Evolutionary conservation across 2,329 filamentous ascomycete genomes (phyloP).

Genomic region (Pseudonectria foliicola): DNA sequence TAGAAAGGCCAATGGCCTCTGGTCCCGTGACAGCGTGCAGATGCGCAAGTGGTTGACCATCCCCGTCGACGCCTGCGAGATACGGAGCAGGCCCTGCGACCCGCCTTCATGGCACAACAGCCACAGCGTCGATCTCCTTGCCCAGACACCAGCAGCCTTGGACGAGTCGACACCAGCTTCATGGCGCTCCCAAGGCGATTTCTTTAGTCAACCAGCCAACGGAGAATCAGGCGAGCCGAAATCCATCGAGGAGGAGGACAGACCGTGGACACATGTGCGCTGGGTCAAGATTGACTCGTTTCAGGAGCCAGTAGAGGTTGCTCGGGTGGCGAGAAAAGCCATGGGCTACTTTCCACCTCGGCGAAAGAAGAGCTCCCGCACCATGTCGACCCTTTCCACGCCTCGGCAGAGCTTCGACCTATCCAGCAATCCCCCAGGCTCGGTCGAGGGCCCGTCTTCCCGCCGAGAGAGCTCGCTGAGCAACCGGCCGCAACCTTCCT

Average conservation of each 20-base stretch:
- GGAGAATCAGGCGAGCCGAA: constrained; percentile 22
- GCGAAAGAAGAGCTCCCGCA: constrained; percentile 72
- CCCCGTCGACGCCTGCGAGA: constrained; percentile 81
- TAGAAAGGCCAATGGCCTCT: constrained; percentile 83
- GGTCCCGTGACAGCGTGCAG: constrained; percentile 89
- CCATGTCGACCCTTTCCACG: constrained; percentile 58
- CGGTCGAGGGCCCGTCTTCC: constrained; percentile 27
- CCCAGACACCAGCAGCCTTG: constrained; percentile 36
- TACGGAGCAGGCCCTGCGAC: constrained; percentile 67
- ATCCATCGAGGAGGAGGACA: constrained; percentile 43
- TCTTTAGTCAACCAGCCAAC: constrained; percentile 33
- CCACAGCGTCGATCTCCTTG: constrained; percentile 43
- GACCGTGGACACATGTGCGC: constrained; percentile 76
- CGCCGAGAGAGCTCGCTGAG: constrained; percentile 38
- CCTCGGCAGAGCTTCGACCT: constrained; percentile 60
- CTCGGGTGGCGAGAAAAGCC: constrained; percentile 68
- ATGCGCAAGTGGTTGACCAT: constrained; percentile 72
- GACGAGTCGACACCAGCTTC: constrained; percentile 13
- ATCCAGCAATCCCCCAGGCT: constrained; percentile 36
- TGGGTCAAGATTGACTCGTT: constrained; percentile 77
- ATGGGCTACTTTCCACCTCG: constrained; percentile 90
- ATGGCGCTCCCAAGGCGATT: constrained; percentile 31
- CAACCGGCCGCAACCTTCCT: constrained; percentile 26
- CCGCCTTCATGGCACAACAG: constrained; percentile 36
- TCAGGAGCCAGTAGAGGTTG: constrained; percentile 71